These are phyloP conservation scores for Capronia coronata DNA, from an alignment of 2,329 filamentous ascomycete species.

Conservation along the genomic window DNA sequence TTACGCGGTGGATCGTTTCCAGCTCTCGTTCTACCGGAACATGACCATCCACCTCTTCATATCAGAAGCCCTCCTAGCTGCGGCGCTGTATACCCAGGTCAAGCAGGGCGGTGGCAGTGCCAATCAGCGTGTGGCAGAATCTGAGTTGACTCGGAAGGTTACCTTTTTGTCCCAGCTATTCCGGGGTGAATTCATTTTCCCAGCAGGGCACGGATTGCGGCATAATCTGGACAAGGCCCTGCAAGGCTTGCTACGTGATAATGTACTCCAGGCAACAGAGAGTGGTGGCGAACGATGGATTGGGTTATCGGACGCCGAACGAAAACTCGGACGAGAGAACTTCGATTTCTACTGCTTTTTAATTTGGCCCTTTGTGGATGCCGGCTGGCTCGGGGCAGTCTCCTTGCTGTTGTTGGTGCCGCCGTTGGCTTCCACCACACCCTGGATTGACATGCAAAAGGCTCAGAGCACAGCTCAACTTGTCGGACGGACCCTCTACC, in stretches of 20 bases:
- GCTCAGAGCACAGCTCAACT: conserved; percentile 76
- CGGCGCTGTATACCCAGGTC: conserved; percentile 80
- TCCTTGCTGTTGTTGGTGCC: conserved; percentile 81
- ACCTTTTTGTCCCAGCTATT: conserved; percentile 85
- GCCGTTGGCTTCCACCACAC: conserved; percentile 46
- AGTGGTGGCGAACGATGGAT: conserved; percentile 57
- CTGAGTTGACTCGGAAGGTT: conserved; percentile 69
- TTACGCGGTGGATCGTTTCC: conserved; percentile 91
- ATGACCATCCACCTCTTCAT: conserved; percentile 99
- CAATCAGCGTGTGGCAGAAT: conserved; percentile 70
- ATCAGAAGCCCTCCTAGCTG: conserved; percentile 81
- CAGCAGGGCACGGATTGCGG: conserved; percentile 67
- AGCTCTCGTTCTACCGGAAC: conserved; percentile 95
- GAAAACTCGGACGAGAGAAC: conserved; percentile 76
- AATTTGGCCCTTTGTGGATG: conserved; percentile 97
- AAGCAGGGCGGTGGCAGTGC: conserved; percentile 83
- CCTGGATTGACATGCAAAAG: conserved; percentile 72
- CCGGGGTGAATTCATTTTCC: conserved; percentile 94
- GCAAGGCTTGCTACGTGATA: conserved; percentile 66
- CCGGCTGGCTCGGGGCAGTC: conserved; percentile 84
- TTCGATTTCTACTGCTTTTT: conserved; percentile 99
- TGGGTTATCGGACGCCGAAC: conserved; percentile 69
- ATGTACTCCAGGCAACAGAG: conserved; percentile 62
- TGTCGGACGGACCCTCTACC: conserved; percentile 91
- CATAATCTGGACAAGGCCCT: conserved; percentile 77